Evolutionary conservation across 352 stramenopile species (phyloP), one percentile per base, ranked within the genome.

Genomic region (Blastocystis sp.): DNA sequence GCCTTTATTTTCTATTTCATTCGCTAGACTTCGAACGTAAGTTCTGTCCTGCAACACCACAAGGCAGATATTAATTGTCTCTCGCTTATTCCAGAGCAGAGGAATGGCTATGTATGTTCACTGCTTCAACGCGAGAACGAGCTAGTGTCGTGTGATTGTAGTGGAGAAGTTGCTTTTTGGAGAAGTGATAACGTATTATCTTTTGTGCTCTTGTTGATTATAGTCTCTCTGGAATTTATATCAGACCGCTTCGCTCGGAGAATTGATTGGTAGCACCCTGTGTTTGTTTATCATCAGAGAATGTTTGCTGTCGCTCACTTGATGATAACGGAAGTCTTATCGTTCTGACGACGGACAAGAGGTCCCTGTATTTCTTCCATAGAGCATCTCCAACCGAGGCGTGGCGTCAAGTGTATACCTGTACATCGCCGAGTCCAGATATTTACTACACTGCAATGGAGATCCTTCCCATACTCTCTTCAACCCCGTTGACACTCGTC

Each of bases 381-480:
- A 50, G 73, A 16, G n/a, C 47, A 30, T 30, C 45, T 55, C n/a
- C 43, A 24, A 30, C 4, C n/a, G 73, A 3, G 13, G 9, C 53
- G 2, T 85, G 73, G 73, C 50, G 39, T 3, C 43, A 85, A 26
- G 18, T 85, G 26, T 53, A 45, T 13, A 37, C 30, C 20, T 47
- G 30, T 13, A 26, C 13, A 3, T 85, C 73, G 8, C 73, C 73
- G 20, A 85, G 68, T 45, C 43, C 53, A 43, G 73, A 85, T 37
- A 68, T 85, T 43, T 85, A 85, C 50, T 85, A 85, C 73, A 85
- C 73, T 24, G 34, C 73, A 2, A 85, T 85, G n/a, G 47, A 37
- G 11, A 43, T 64, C 26, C 56, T 66, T 47, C 34, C 73, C 50
- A 16, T 53, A 54, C 6, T 16, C n/a, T 13, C 37, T 37, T 45